phyloP scores from a whole-genome alignment of 768 basidiomycete species.

The Candolleomyces efflorescens region DNA sequence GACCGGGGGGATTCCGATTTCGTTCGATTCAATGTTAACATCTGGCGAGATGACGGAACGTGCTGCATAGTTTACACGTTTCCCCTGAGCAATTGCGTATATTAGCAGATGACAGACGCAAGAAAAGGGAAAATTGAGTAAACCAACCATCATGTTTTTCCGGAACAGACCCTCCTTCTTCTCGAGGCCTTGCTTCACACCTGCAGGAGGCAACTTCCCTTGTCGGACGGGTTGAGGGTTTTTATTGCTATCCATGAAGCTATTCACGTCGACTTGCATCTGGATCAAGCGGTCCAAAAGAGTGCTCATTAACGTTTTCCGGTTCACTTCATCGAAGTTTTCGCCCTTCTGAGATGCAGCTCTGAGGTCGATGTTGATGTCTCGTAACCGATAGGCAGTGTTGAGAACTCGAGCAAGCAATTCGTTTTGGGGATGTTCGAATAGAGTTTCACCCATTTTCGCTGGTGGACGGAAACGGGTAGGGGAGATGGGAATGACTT shows the following conservation, averaged over 20 bases:
- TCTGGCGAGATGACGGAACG: conserved; percentile 99
- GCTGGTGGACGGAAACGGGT: conserved; percentile 95
- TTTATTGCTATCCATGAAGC: conserved; percentile 95
- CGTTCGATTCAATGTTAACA: conserved; percentile 97
- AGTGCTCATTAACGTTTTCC: conserved; percentile 55
- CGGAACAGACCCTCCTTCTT: conserved; percentile 99
- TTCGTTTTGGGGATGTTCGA: conserved; percentile 96
- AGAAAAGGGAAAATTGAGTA: background rate
- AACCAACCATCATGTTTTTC: conserved; percentile 96
- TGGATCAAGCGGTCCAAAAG: conserved; percentile 83
- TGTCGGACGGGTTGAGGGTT: conserved; percentile 82
- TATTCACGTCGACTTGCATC: conserved; percentile 92
- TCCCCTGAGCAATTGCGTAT: conserved; percentile 55
- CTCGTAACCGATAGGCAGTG: conserved; percentile 76
- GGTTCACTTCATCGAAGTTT: conserved; percentile 43
- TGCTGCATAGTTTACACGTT: conserved; percentile 98
- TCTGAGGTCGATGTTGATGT: conserved; percentile 64
- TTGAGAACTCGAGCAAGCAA: conserved; percentile 75
- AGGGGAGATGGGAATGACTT: conserved; percentile 86
- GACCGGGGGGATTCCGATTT: conserved; percentile 96
- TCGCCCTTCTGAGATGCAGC: conserved; percentile 58
- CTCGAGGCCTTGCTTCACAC: conserved; percentile 94
- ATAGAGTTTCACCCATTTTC: conserved; percentile 85
- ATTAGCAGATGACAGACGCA: background rate
- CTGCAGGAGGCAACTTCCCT: conserved; percentile 87